phyloP scores from a whole-genome alignment of 495 filamentous ascomycete species.

The Xylaria flabelliformis region DNA sequence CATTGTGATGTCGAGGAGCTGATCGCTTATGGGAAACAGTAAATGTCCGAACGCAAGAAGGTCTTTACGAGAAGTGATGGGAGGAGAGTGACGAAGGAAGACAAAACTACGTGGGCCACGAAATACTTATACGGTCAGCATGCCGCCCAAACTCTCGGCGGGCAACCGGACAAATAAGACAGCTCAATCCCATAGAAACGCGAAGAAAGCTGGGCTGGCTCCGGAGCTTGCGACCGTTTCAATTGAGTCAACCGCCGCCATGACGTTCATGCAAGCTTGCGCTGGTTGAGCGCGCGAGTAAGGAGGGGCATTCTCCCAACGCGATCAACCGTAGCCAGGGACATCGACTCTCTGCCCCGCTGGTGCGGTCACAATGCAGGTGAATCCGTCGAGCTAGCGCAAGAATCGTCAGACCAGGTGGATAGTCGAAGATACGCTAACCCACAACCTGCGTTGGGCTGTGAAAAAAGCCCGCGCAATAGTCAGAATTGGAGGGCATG shows the following conservation, averaged over 20 bases:
- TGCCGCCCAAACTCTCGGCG: not conserved
- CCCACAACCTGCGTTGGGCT: not conserved
- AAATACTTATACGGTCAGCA: conserved; percentile 13
- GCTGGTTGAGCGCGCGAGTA: not conserved
- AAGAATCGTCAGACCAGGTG: conserved; percentile 10
- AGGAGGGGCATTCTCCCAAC: conserved; percentile 13
- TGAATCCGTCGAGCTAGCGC: conserved; percentile 3
- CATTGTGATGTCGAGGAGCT: conserved; percentile 33
- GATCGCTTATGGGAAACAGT: conserved; percentile 10
- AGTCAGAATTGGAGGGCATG: not conserved
- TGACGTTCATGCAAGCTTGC: conserved; percentile 2
- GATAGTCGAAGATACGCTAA: conserved; percentile 6
- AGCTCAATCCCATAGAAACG: not conserved
- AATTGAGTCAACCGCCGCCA: not conserved
- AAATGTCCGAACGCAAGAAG: not conserved
- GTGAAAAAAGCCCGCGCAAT: not conserved
- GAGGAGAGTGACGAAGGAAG: conserved; percentile 3
- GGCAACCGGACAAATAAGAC: conserved; percentile 1
- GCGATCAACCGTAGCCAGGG: conserved; percentile 4
- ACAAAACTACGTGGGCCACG: not conserved
- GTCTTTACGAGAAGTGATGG: not conserved
- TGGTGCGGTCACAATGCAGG: conserved; percentile 16
- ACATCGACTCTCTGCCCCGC: conserved; percentile 12
- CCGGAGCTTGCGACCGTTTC: conserved; percentile 1
- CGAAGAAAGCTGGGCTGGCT: not conserved